A percentile compares a stretch with the other conserved stretches of the same genome.
Evolutionary conservation across 1,284 basidiomycete genomes (phyloP).

Genomic region (Coniophora puteana): DNA sequence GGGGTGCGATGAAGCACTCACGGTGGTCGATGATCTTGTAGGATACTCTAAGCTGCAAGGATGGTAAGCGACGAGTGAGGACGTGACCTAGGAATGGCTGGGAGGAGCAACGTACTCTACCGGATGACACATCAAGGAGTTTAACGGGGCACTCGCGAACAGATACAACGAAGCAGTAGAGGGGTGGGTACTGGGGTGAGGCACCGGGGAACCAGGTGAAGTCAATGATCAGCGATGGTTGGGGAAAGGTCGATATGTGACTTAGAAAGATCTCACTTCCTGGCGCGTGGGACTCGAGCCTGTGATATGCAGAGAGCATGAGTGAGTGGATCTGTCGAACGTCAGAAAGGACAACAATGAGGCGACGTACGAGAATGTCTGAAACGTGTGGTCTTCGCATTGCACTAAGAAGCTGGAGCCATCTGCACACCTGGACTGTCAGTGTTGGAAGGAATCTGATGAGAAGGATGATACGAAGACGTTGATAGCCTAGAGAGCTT

Average conservation of each 20-base stretch:
- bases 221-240: slow-evolving; percentile 71
- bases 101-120: slow-evolving; percentile 50
- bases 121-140: slow-evolving; percentile 74
- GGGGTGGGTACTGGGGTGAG: slow-evolving; percentile 47
- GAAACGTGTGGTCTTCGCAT: slow-evolving; percentile 58
- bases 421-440: slow-evolving; percentile 73
- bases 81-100: not conserved
- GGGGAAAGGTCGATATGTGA: slow-evolving; percentile 31
- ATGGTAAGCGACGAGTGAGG: slow-evolving; percentile 2
- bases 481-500: too few species aligned
- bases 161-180: slow-evolving; percentile 79
- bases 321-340: slow-evolving; percentile 1
- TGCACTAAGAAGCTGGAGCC: slow-evolving; percentile 56
- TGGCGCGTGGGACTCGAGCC: slow-evolving; percentile 3
- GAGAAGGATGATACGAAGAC: too few species aligned
- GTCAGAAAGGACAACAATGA: not conserved
- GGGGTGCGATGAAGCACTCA: slow-evolving; percentile 84
- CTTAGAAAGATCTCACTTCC: slow-evolving; percentile 2
- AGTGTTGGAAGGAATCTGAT: too few species aligned
- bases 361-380: slow-evolving; percentile 29
- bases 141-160: slow-evolving; percentile 81
- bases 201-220: slow-evolving; percentile 83
- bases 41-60: slow-evolving; percentile 74
- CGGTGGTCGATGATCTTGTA: slow-evolving; percentile 90
- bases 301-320: not conserved